phyloP scores from a whole-genome alignment of 1,284 basidiomycete genomes.

The Sanghuangporus baumii region DNA sequence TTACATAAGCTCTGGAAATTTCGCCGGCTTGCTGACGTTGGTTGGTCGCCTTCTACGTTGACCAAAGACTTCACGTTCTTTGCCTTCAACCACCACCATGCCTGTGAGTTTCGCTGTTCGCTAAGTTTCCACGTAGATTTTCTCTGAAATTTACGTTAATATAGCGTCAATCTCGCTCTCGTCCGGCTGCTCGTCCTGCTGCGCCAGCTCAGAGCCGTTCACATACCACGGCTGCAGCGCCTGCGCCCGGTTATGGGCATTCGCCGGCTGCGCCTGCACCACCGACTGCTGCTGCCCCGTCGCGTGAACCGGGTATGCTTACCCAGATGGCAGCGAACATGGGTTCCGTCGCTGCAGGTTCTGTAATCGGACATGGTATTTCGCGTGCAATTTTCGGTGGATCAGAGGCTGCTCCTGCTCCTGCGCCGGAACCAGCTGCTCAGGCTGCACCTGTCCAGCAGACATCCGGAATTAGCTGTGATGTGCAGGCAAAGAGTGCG shows the following conservation, averaged over 20 bases:
- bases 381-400: constrained; percentile 80
- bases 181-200: constrained; percentile 45
- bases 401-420: constrained; percentile 35
- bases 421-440: constrained; percentile 25
- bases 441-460: constrained; percentile 21
- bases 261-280: constrained; percentile 38
- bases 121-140: not conserved
- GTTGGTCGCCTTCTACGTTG: not conserved
- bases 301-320: constrained; percentile 57
- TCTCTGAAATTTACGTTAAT: not conserved
- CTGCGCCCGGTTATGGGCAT: constrained; percentile 35
- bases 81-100: constrained; percentile 36
- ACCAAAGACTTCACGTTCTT: constrained; percentile 15
- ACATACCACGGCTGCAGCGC: constrained; percentile 34
- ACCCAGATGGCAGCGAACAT: constrained; percentile 86
- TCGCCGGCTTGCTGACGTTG: constrained; percentile 1
- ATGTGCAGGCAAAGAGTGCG: constrained; percentile 68
- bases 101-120: constrained; percentile 42
- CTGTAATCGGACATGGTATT: constrained; percentile 78
- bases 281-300: constrained; percentile 32
- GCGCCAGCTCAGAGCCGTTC: constrained; percentile 37
- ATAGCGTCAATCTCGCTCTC: constrained; percentile 55
- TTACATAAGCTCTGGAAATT: constrained; percentile 1
- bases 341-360: constrained; percentile 81
- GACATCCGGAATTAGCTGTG: constrained; percentile 48